phyloP scores from a whole-genome alignment of 495 filamentous ascomycete genomes.

The Neurospora sp. region DNA sequence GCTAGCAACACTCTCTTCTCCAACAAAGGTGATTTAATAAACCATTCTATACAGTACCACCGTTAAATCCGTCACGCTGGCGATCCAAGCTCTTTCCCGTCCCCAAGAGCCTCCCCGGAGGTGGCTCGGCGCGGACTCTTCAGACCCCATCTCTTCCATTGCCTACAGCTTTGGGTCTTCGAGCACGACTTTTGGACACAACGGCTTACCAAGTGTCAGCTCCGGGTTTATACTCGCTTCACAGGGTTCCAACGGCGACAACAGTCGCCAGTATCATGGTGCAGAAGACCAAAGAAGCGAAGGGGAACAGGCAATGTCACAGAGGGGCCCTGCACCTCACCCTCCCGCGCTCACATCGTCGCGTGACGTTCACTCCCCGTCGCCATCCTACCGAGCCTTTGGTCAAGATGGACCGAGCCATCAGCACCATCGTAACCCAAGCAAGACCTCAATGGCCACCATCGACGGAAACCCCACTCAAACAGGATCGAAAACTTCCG shows the following conservation, averaged over 20 bases:
- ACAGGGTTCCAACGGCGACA: constrained; percentile 7
- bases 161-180: constrained; percentile 9
- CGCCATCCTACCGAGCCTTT: constrained; percentile 14
- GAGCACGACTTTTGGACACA: constrained; percentile 13
- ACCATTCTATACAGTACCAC: background rate
- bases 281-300: constrained; percentile 35
- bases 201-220: constrained; percentile 24
- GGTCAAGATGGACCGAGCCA: constrained; percentile 15
- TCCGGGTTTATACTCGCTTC: constrained; percentile 10
- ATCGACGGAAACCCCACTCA: constrained; percentile 26
- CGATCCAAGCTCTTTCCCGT: constrained; percentile 20
- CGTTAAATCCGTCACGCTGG: constrained; percentile 18
- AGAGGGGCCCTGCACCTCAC: constrained; percentile 41
- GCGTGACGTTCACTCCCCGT: constrained; percentile 17
- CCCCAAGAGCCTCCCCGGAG: constrained; percentile 17
- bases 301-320: constrained; percentile 54
- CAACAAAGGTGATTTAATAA: constrained; percentile 1
- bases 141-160: constrained; percentile 10
- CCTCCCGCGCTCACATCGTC: constrained; percentile 27
- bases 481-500: constrained; percentile 31
- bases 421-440: constrained; percentile 22
- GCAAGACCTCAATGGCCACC: constrained; percentile 14
- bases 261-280: constrained; percentile 45
- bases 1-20: background rate
- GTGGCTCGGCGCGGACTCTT: constrained; percentile 12